These are phyloP conservation scores for Botryotinia globosa DNA, from an alignment of 2,329 filamentous ascomycete genomes.

Conservation along the genomic window DNA sequence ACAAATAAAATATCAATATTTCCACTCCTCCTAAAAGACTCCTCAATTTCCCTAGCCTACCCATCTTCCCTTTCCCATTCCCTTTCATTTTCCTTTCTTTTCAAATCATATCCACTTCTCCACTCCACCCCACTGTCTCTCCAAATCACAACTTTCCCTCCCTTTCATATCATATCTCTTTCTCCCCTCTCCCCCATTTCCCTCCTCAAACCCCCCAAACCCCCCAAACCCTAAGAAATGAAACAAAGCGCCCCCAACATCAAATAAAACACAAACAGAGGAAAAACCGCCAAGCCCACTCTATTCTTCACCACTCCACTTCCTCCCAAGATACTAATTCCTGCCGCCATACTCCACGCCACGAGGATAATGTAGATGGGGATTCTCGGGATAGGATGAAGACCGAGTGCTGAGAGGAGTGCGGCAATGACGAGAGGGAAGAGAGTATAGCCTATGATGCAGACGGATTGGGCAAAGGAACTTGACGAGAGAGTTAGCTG, in stretches of 20 bases:
- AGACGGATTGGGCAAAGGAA: slow-evolving; percentile 95
- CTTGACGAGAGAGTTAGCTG: slow-evolving; percentile 46
- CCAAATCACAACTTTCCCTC: neutral
- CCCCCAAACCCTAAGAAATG: slow-evolving; percentile 16
- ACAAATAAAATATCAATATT: neutral
- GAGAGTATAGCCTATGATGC: slow-evolving; percentile 96
- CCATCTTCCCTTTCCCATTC: too few relatives aligned
- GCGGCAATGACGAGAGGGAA: slow-evolving; percentile 95
- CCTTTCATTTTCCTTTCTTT: neutral
- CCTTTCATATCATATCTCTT: neutral
- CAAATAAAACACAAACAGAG: slow-evolving; percentile 25
- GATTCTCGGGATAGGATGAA: slow-evolving; percentile 78
- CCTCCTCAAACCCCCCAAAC: neutral
- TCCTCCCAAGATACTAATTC: slow-evolving; percentile 25
- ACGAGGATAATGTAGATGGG: slow-evolving; percentile 88
- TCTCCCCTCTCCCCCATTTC: too few relatives aligned
- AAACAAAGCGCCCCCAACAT: slow-evolving; percentile 21
- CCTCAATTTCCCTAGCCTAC: neutral
- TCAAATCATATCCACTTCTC: neutral
- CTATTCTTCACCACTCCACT: slow-evolving; percentile 25
- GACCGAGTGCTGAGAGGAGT: slow-evolving; percentile 76
- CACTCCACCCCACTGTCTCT: neutral
- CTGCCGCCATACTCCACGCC: slow-evolving; percentile 89
- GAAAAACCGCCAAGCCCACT: slow-evolving; percentile 23
- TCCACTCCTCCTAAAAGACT: neutral